Base-by-base conservation (phyloP, 2,329 filamentous ascomycete genomes). In the Pseudogymnoascus sp. region DNA sequence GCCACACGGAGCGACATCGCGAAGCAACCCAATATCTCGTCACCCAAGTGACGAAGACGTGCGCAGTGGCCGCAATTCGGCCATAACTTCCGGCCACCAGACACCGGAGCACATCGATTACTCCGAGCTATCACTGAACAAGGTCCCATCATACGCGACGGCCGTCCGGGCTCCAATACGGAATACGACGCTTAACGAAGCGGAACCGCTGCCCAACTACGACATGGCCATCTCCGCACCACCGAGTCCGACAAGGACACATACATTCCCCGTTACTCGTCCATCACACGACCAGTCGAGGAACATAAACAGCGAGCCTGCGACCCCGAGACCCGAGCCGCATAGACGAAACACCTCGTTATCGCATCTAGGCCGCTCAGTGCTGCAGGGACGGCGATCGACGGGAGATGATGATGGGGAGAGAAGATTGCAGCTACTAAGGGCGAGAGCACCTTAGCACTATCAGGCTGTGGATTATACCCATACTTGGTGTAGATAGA, bases 71-170 rank as follows among this genome's bases (percentile, higher is more conserved):
- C 84, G 80, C 67, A 76, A 75, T 63, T 66, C 63, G 35, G 66
- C 39, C 58, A 64, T 70, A 30, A 71, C 70, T 4, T 82, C 81
- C 14, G 79, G 79, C 4, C 76, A 79, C 61, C 78, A 79, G 64
- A 84, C 82, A 6, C 79, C 80, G 3, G 80, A 85, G 66, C 81
- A 85, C 64, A 68, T 79, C 57, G 81, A 86, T 61, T 76, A 78
- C 39, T 75, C 79, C 15, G 57, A 58, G 11, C 33, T 58, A 20
- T 6, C 18, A 14, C 75, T 91, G 41, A 88, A 80, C 71, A 88
- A 88, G 65, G 88, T 92, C 2, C 89, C 89, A 1, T 91, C 88
- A 61, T 92, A 92, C 71, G 81, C 82, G 14, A 91, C 89, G 1
- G 89, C 89, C 0, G 83, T 91, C 25, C 83, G 82, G 64, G 83